phyloP scores from a whole-genome alignment of 768 basidiomycete species.

The Lactarius akahatsu region DNA sequence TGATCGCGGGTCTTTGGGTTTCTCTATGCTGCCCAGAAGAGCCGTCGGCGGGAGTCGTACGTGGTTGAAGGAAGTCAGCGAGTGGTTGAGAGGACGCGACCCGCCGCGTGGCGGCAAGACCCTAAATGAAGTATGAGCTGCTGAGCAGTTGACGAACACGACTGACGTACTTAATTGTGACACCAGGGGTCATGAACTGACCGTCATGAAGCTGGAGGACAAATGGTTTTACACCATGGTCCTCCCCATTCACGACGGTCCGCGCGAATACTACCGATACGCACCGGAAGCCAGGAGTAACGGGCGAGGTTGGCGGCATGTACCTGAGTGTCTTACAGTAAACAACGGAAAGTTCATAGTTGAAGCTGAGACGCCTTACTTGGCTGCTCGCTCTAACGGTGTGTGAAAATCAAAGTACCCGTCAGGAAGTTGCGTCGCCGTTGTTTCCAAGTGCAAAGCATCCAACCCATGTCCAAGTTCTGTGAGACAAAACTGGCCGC shows the following conservation, averaged over 20 bases:
- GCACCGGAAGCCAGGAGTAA: conserved; percentile 32
- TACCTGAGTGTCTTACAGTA: conserved; percentile 33
- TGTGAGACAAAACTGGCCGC: conserved; percentile 45
- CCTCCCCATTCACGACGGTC: conserved; percentile 37
- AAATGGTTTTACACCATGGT: conserved; percentile 41
- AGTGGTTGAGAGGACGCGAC: conserved; percentile 37
- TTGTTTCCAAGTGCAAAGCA: conserved; percentile 43
- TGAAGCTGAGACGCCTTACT: conserved; percentile 34
- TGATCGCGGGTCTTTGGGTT: conserved; percentile 12
- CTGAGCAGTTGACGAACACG: background rate
- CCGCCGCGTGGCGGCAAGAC: conserved; percentile 24
- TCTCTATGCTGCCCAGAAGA: conserved; percentile 30
- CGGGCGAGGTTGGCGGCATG: conserved; percentile 46
- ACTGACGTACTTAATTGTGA: conserved; percentile 33
- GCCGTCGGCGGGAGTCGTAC: conserved; percentile 35
- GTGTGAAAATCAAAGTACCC: conserved; percentile 43
- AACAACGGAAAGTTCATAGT: background rate
- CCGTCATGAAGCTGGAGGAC: conserved; percentile 43
- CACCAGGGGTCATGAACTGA: conserved; percentile 38
- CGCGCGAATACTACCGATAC: conserved; percentile 43
- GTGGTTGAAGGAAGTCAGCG: conserved; percentile 35
- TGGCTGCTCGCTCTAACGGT: conserved; percentile 38
- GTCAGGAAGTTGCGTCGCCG: conserved; percentile 38
- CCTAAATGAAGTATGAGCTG: conserved; percentile 1
- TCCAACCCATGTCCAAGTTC: conserved; percentile 50